These are phyloP conservation scores for Mycena haematopus DNA, from an alignment of 768 basidiomycete genomes.

Conservation along the genomic window DNA sequence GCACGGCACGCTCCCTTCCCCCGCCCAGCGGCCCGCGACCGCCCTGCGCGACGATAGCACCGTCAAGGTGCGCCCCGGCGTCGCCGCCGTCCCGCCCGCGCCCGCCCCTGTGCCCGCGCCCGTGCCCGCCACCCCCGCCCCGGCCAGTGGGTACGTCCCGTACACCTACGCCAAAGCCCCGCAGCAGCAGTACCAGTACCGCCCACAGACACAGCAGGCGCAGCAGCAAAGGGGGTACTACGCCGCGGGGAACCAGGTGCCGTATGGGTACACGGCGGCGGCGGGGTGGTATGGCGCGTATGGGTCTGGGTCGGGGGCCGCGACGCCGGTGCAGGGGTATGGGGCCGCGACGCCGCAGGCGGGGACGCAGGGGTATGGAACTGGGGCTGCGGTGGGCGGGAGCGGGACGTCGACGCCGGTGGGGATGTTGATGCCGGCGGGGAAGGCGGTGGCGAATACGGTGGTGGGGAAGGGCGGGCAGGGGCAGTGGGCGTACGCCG, in stretches of 20 bases:
- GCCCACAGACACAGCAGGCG: conserved; percentile 33
- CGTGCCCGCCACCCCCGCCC: conserved; percentile 36
- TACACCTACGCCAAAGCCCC: conserved; percentile 12
- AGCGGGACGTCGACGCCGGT: conserved; percentile 35
- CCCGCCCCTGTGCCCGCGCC: conserved; percentile 38
- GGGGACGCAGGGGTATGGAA: background rate
- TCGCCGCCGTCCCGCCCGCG: conserved; percentile 42
- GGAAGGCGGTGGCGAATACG: conserved; percentile 61
- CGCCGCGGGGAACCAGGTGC: conserved; percentile 8
- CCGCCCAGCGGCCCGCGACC: conserved; percentile 42
- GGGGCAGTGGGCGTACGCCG: background rate
- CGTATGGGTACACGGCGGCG: conserved; percentile 16
- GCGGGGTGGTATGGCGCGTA: conserved; percentile 14
- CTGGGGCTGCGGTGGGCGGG: conserved; percentile 38
- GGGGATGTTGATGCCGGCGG: conserved; percentile 35
- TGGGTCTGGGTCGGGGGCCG: conserved; percentile 26
- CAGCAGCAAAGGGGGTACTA: conserved; percentile 19
- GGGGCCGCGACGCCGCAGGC: background rate
- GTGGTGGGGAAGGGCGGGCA: conserved; percentile 37
- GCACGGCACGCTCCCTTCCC: conserved; percentile 73
- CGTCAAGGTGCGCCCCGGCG: conserved; percentile 59
- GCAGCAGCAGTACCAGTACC: conserved; percentile 11
- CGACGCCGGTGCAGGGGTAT: conserved; percentile 31
- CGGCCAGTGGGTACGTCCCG: conserved; percentile 9
- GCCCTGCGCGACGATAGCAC: conserved; percentile 81